Conservation (phyloP, 768 basidiomycete genomes). For the Leccinum uliginosum region DNA sequence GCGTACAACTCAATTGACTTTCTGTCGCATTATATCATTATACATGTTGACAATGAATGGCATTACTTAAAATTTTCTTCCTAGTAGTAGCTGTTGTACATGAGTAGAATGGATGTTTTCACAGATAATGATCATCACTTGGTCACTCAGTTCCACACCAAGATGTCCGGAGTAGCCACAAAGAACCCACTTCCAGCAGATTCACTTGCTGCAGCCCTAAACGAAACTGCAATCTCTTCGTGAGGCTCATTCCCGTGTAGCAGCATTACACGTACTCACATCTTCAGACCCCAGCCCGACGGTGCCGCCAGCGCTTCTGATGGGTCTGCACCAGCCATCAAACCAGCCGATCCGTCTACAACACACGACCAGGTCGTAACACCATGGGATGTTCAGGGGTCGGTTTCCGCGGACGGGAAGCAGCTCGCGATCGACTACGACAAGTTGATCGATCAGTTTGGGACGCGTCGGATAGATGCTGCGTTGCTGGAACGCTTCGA, state of each 20-base stretch:
- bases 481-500: constrained; percentile 86
- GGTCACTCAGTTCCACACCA: neutral
- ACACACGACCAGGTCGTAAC: constrained; percentile 78
- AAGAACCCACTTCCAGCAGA: constrained; percentile 26
- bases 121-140: constrained; percentile 3
- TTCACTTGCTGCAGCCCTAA: constrained; percentile 24
- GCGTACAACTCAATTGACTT: constrained; percentile 22
- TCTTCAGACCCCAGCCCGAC: constrained; percentile 14
- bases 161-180: constrained; percentile 22
- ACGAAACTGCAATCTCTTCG: constrained; percentile 27
- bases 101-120: neutral
- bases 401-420: constrained; percentile 80
- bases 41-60: neutral
- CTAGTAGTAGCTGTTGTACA: neutral
- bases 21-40: constrained; percentile 27
- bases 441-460: constrained; percentile 91
- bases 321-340: constrained; percentile 25
- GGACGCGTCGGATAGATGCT: constrained; percentile 75
- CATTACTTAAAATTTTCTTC: neutral
- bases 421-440: constrained; percentile 95
- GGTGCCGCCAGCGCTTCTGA: neutral
- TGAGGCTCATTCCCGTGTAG: constrained; percentile 18
- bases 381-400: constrained; percentile 97
- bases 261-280: neutral
- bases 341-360: constrained; percentile 27